Conservation (phyloP, 164 flowering plant species). For the Sedum album region DNA sequence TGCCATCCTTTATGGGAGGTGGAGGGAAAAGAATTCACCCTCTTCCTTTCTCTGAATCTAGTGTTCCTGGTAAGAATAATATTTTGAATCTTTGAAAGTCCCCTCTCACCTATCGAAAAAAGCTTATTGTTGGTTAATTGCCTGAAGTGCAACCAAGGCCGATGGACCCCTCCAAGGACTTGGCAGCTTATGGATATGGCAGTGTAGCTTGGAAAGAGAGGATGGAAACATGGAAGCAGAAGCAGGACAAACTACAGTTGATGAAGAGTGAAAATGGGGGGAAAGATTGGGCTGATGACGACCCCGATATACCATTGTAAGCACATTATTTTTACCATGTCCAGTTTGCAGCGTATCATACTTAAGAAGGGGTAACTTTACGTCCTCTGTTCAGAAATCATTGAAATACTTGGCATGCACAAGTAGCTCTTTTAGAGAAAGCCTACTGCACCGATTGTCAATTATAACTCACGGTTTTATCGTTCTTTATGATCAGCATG, state of each 20-base stretch:
- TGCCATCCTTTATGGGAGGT: constrained; percentile 56
- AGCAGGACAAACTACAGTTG: constrained; percentile 70
- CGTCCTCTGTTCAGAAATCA: too few species aligned
- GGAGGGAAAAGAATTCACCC: constrained; percentile 67
- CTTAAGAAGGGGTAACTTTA: too few species aligned
- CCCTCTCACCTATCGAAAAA: too few species aligned
- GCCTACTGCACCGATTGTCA: too few species aligned
- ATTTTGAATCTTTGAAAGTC: background rate
- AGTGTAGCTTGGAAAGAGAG: constrained; percentile 97
- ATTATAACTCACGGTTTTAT: too few species aligned
- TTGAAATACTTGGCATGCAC: too few species aligned
- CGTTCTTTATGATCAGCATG: constrained; percentile 48
- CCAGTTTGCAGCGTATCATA: too few species aligned
- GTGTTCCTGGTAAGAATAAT: constrained; percentile 39
- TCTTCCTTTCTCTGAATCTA: constrained; percentile 48
- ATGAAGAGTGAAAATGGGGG: constrained; percentile 49
- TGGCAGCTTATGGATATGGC: constrained; percentile 95
- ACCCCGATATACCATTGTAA: constrained; percentile 82
- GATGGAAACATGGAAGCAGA: constrained; percentile 89
- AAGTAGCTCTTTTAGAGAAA: too few species aligned
- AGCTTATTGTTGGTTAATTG: background rate
- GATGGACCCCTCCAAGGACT: constrained; percentile 88
- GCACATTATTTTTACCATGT: constrained; percentile 13
- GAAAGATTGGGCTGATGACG: constrained; percentile 50
- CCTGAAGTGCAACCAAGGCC: constrained; percentile 75